A percentile compares a stretch with the other conserved stretches of the same genome.
These are phyloP conservation scores for Claviceps purpurea DNA, from an alignment of 2,329 filamentous ascomycete species.

Conservation along the genomic window DNA sequence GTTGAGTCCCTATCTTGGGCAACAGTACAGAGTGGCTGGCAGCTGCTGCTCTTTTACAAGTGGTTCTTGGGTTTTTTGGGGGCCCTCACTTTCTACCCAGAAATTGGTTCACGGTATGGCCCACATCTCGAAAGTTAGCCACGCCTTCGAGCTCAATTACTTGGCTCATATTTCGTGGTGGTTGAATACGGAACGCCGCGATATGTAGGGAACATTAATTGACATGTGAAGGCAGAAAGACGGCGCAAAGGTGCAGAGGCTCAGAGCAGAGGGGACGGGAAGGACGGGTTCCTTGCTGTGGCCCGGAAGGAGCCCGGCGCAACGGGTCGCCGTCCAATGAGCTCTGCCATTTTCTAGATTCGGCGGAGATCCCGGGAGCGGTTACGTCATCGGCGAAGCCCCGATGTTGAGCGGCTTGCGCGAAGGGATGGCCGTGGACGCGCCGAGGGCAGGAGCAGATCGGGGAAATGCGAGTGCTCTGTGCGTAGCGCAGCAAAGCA, in stretches of 20 bases:
- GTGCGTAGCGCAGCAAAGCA: no score
- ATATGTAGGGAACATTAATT: background rate
- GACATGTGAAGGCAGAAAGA: background rate
- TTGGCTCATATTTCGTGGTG: constrained; percentile 4
- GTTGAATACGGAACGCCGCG: background rate
- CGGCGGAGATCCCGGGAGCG: background rate
- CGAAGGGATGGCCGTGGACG: background rate
- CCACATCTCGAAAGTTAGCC: constrained; percentile 68
- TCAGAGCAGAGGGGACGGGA: background rate
- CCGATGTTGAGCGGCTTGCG: background rate
- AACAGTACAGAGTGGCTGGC: no score
- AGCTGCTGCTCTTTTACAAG: no score
- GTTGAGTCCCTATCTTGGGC: no score
- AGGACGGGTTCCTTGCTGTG: background rate
- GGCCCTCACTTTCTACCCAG: constrained; percentile 35
- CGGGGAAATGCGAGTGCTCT: no score
- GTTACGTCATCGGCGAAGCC: background rate
- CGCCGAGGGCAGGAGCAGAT: no score
- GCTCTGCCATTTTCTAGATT: background rate
- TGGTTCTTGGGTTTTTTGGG: no score
- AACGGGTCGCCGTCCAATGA: background rate
- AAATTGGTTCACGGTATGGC: constrained; percentile 48
- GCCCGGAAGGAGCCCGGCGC: background rate
- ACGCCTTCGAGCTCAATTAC: constrained; percentile 22
- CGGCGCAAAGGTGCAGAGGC: no score